Percentiles rank a stretch among this genome's conserved stretches.
phyloP scores from a whole-genome alignment of 176 grass and related monocot species.

The Elaeis guineensis region DNA sequence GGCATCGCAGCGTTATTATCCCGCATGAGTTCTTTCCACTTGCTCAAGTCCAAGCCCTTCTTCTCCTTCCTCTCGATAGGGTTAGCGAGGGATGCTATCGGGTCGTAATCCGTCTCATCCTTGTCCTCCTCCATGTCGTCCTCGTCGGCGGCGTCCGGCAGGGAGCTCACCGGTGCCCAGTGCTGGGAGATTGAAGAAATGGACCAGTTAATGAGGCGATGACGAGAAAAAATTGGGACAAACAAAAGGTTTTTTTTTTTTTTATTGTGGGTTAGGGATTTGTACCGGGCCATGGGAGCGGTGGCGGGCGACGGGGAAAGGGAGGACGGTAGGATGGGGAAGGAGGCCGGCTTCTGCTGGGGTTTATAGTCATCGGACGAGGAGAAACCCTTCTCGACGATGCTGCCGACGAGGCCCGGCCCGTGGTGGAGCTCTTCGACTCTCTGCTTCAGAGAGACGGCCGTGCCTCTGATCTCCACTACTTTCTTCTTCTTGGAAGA shows the following conservation, averaged over 20 bases:
- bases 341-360: slow-evolving; percentile 23
- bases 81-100: slow-evolving; percentile 3
- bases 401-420: slow-evolving; percentile 50
- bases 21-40: slow-evolving; percentile 42
- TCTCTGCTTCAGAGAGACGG: slow-evolving; percentile 24
- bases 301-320: slow-evolving; percentile 84
- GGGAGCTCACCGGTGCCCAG: slow-evolving; percentile 29
- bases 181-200: slow-evolving; percentile 32
- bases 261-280: too few species aligned
- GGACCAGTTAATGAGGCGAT: neutral
- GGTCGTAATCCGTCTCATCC: slow-evolving; percentile 45
- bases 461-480: neutral
- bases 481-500: too few species aligned
- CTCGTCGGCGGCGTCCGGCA: slow-evolving; percentile 16
- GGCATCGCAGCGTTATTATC: slow-evolving; percentile 16
- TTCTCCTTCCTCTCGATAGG: slow-evolving; percentile 75
- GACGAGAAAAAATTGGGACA: neutral
- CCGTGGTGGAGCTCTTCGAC: slow-evolving; percentile 9
- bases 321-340: slow-evolving; percentile 52
- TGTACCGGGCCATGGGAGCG: slow-evolving; percentile 83
- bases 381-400: slow-evolving; percentile 91
- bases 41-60: slow-evolving; percentile 71
- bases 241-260: neutral
- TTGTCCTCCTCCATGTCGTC: slow-evolving; percentile 40
- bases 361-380: neutral